phyloP scores from a whole-genome alignment of 176 grass and related monocot genomes.

The Carex cristatella region DNA sequence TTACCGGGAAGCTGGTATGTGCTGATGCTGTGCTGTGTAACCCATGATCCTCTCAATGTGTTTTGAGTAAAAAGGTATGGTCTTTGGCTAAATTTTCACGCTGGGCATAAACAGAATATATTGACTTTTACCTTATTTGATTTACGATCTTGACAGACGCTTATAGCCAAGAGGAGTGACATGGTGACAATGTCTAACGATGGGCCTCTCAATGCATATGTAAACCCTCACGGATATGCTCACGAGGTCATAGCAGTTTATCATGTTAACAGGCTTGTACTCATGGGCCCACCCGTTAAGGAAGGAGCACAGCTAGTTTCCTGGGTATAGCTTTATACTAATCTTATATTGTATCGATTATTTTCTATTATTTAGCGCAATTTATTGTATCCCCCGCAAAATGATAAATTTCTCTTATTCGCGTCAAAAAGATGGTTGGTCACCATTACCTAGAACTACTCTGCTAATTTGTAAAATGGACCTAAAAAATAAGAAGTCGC shows the following conservation, averaged over 20 bases:
- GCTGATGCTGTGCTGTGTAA: background rate
- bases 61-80: background rate
- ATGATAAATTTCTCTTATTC: background rate
- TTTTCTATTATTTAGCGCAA: background rate
- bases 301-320: conserved; percentile 84
- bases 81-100: background rate
- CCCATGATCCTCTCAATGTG: background rate
- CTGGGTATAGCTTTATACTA: conserved; percentile 41
- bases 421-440: background rate
- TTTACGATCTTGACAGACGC: conserved; percentile 35
- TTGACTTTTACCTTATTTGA: background rate
- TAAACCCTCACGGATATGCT: conserved; percentile 30
- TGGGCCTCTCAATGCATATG: conserved; percentile 43
- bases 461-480: background rate
- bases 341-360: background rate
- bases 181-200: conserved; percentile 67
- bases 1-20: background rate
- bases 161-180: conserved; percentile 64
- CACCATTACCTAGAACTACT: background rate
- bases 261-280: conserved; percentile 44
- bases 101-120: background rate
- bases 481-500: background rate
- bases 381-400: background rate
- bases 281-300: conserved; percentile 39
- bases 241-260: conserved; percentile 67